These are phyloP conservation scores for Coemansia sp. DNA, from an alignment of 192 early-diverging fungal species.

Conservation along the genomic window DNA sequence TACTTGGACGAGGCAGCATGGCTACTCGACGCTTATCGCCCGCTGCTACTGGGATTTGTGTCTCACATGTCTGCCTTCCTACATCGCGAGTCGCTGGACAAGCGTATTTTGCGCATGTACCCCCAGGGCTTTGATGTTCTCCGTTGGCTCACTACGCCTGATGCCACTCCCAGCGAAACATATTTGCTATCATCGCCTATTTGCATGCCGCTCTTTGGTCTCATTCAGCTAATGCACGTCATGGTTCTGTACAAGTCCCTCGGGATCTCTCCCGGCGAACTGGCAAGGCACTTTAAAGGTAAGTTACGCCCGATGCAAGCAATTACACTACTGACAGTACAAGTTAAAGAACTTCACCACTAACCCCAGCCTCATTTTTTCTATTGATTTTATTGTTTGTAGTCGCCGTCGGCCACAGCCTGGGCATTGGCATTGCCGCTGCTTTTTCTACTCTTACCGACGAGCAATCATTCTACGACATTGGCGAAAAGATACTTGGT, in stretches of 20 bases:
- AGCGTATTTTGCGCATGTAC: slow-evolving; percentile 59
- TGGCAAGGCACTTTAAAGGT: slow-evolving; percentile 36
- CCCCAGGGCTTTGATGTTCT: slow-evolving; percentile 75
- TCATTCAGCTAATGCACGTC: slow-evolving; percentile 85
- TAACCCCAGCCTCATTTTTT: background rate
- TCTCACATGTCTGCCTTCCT: slow-evolving; percentile 72
- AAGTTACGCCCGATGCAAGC: background rate
- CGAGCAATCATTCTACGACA: slow-evolving; percentile 74
- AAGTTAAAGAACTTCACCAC: background rate
- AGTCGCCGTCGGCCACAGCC: slow-evolving; percentile 79
- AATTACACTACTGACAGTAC: background rate
- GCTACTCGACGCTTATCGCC: slow-evolving; percentile 73
- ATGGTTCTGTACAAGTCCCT: slow-evolving; percentile 69
- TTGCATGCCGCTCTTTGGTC: slow-evolving; percentile 80
- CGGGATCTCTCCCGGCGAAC: slow-evolving; percentile 56
- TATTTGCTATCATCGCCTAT: slow-evolving; percentile 75
- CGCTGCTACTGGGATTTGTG: slow-evolving; percentile 71
- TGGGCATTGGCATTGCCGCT: slow-evolving; percentile 85
- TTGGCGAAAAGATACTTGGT: slow-evolving; percentile 77
- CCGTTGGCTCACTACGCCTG: slow-evolving; percentile 73
- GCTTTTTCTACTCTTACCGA: slow-evolving; percentile 80
- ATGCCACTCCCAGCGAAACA: slow-evolving; percentile 67
- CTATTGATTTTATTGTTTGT: slow-evolving; percentile 5
- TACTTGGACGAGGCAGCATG: slow-evolving; percentile 82
- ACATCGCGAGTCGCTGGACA: slow-evolving; percentile 57